These are phyloP conservation scores for Phytophthora sansomeana DNA, from an alignment of 352 stramenopile genomes.

Conservation along the genomic window DNA sequence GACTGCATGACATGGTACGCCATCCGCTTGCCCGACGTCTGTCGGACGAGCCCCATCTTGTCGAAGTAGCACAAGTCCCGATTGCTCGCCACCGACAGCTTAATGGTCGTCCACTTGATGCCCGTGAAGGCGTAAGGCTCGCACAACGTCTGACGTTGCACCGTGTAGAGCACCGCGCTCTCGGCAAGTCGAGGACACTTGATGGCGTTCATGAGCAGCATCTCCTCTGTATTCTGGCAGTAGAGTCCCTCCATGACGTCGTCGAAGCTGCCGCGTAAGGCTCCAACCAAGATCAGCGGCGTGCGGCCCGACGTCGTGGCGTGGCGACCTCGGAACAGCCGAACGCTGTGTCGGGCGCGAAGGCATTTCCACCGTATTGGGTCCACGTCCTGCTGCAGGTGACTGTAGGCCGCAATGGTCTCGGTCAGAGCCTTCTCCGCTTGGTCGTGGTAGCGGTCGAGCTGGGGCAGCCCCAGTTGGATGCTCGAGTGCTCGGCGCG, in stretches of 20 bases:
- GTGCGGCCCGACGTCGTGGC: slow-evolving; percentile 2
- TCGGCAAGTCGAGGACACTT: slow-evolving; percentile 42
- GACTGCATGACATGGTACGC: slow-evolving; percentile 59
- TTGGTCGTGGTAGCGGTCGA: slow-evolving; percentile 48
- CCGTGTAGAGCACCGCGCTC: slow-evolving; percentile 48
- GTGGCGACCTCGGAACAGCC: slow-evolving; percentile 44
- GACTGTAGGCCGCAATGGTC: slow-evolving; percentile 47
- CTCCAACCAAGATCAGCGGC: slow-evolving; percentile 42
- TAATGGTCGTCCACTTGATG: slow-evolving; percentile 53
- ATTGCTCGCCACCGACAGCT: slow-evolving; percentile 43
- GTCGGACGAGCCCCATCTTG: slow-evolving; percentile 48
- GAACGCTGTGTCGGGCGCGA: slow-evolving; percentile 37
- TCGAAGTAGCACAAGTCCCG: slow-evolving; percentile 62
- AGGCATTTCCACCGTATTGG: slow-evolving; percentile 47
- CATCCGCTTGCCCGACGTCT: slow-evolving; percentile 43
- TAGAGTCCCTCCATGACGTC: slow-evolving; percentile 58
- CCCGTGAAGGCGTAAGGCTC: slow-evolving; percentile 53
- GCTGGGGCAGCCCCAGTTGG: slow-evolving; percentile 32
- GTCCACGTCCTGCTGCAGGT: slow-evolving; percentile 36
- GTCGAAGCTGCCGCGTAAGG: slow-evolving; percentile 48
- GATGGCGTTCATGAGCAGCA: slow-evolving; percentile 54
- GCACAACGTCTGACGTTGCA: slow-evolving; percentile 34
- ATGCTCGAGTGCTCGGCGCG: slow-evolving; percentile 27
- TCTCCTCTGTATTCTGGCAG: slow-evolving; percentile 46
- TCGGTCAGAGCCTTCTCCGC: slow-evolving; percentile 41